These are phyloP conservation scores for Leccinum griseonigrum DNA, from an alignment of 1,284 basidiomycete genomes.

Conservation along the genomic window DNA sequence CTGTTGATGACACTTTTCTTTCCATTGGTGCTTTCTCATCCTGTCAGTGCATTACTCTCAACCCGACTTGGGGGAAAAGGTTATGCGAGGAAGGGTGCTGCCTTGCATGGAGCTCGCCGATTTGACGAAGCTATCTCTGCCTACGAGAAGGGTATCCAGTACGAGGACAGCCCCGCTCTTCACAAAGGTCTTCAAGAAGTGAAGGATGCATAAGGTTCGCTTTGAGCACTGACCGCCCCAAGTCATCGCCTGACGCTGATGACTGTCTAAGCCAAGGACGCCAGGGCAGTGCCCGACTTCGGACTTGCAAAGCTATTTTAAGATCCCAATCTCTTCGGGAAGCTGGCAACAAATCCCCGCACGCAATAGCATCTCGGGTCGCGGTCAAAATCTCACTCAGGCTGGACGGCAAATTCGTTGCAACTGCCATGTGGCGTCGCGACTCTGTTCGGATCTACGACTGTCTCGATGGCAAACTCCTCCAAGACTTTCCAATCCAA, in stretches of 20 bases:
- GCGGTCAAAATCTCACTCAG: too few relatives aligned
- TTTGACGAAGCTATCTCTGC: slow-evolving; percentile 84
- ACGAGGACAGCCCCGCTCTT: slow-evolving; percentile 79
- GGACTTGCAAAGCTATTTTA: slow-evolving; percentile 80
- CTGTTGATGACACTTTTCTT: slow-evolving; percentile 22
- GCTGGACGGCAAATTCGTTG: too few relatives aligned
- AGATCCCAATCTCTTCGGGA: slow-evolving; percentile 81
- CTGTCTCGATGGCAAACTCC: too few relatives aligned
- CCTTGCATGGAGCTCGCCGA: slow-evolving; percentile 81
- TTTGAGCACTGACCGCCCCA: background rate
- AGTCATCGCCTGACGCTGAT: slow-evolving; percentile 6
- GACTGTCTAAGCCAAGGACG: slow-evolving; percentile 37
- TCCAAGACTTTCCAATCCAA: too few relatives aligned
- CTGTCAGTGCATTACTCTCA: slow-evolving; percentile 69
- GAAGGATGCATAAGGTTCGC: slow-evolving; percentile 69
- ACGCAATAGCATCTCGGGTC: slow-evolving; percentile 71
- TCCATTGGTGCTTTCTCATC: slow-evolving; percentile 5
- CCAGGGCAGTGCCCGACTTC: slow-evolving; percentile 41
- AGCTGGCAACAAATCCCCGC: slow-evolving; percentile 85
- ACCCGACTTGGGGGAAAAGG: slow-evolving; percentile 88
- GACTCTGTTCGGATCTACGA: too few relatives aligned
- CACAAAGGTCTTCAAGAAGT: slow-evolving; percentile 90
- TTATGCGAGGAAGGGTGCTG: slow-evolving; percentile 90
- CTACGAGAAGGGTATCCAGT: slow-evolving; percentile 78
- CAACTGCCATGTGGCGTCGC: too few relatives aligned